A percentile compares a stretch with the other conserved stretches of the same genome.
Evolutionary conservation across 352 stramenopile genomes (phyloP).

Genomic region (Phytopythium kandeliae): DNA sequence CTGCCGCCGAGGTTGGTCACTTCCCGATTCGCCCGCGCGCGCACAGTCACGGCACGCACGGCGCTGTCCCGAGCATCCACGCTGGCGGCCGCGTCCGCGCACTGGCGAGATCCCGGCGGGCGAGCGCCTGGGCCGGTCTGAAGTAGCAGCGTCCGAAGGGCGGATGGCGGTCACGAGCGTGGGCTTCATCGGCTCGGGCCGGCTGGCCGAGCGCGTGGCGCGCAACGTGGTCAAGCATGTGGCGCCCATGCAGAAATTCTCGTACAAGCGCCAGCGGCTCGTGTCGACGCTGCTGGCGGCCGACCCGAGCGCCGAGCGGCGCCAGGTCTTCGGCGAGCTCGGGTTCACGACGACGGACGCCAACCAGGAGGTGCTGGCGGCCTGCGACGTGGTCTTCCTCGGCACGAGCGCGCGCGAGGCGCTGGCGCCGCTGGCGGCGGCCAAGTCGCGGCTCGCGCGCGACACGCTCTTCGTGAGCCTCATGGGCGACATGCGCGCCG

Average conservation of each 20-base stretch:
- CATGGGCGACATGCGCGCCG: slow-evolving; percentile 53
- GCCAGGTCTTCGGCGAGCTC: slow-evolving; percentile 48
- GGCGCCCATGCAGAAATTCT: slow-evolving; percentile 50
- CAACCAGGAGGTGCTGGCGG: slow-evolving; percentile 51
- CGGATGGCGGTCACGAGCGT: slow-evolving; percentile 42
- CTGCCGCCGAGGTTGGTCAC: neutral
- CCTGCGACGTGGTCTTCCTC: slow-evolving; percentile 71
- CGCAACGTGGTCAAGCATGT: slow-evolving; percentile 60
- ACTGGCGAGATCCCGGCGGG: too few species aligned
- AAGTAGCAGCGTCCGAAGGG: too few species aligned
- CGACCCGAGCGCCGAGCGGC: slow-evolving; percentile 49
- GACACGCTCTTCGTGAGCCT: slow-evolving; percentile 68
- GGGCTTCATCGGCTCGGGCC: slow-evolving; percentile 68
- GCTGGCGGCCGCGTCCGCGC: neutral
- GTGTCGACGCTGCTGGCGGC: slow-evolving; percentile 63
- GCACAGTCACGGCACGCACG: too few species aligned
- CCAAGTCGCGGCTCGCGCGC: slow-evolving; percentile 9
- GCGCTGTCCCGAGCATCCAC: neutral
- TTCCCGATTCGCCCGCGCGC: neutral
- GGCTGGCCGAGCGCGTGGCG: slow-evolving; percentile 54
- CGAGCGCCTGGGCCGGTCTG: too few species aligned
- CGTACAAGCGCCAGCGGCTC: slow-evolving; percentile 68
- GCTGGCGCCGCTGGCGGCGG: slow-evolving; percentile 20
- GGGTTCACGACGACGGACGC: slow-evolving; percentile 60
- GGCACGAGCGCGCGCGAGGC: slow-evolving; percentile 47